phyloP scores from a whole-genome alignment of 2,329 filamentous ascomycete species.

The Monilinia vaccinii-corymbosi region DNA sequence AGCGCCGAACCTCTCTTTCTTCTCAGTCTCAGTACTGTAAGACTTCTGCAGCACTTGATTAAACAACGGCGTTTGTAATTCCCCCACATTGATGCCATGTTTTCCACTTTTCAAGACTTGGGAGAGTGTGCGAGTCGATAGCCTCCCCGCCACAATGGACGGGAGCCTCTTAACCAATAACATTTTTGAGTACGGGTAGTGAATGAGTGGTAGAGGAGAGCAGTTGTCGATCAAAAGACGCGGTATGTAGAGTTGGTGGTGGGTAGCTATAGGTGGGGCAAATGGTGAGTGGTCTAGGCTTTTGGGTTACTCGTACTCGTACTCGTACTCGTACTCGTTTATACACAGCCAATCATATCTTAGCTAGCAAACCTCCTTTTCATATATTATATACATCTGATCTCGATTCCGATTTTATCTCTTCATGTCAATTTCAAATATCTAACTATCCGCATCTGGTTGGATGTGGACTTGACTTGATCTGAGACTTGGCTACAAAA shows the following conservation, averaged over 20 bases:
- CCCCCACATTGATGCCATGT: background rate
- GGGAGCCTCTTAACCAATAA: background rate
- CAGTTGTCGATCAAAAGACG: background rate
- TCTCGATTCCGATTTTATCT: too few relatives aligned
- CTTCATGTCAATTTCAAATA: too few relatives aligned
- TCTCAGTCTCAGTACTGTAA: background rate
- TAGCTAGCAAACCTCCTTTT: background rate
- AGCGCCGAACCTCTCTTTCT: conserved; percentile 35
- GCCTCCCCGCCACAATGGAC: background rate
- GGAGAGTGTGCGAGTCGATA: background rate
- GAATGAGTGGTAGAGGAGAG: background rate
- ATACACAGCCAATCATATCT: too few relatives aligned
- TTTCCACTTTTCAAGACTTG: conserved; percentile 1
- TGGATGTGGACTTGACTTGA: background rate
- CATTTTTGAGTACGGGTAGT: background rate
- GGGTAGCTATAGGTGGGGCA: background rate
- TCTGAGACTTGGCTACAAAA: conserved; percentile 3
- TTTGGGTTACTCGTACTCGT: too few relatives aligned
- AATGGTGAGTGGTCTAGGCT: background rate
- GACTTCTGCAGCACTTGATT: background rate
- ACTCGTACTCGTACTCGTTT: too few relatives aligned
- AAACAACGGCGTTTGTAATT: background rate
- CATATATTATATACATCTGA: too few relatives aligned
- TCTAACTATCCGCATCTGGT: background rate
- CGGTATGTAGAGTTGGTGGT: background rate